Conservation (phyloP, 768 basidiomycete species). For the Termitomyces sp. region DNA sequence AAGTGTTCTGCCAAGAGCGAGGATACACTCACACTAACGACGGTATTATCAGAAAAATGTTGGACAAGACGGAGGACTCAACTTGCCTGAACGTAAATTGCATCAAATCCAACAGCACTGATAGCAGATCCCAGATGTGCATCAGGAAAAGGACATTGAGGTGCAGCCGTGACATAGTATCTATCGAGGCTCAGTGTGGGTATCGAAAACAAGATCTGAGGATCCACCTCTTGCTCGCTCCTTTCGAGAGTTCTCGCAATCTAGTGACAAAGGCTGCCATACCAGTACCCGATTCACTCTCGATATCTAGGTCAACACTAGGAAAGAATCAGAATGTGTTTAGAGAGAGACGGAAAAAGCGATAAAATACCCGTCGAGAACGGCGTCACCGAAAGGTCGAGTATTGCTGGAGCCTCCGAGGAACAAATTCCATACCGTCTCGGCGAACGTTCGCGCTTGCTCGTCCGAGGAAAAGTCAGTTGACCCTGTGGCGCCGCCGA, state of each 20-base stretch:
- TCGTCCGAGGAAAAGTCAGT: slow-evolving; percentile 54
- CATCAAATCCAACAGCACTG: slow-evolving; percentile 62
- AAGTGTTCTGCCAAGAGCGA: not conserved
- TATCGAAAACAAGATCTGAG: not conserved
- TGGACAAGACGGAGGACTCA: not conserved
- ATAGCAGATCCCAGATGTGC: slow-evolving; percentile 54
- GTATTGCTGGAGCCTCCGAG: slow-evolving; percentile 53
- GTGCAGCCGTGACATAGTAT: slow-evolving; percentile 64
- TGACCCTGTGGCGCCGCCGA: slow-evolving; percentile 60
- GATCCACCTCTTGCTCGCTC: slow-evolving; percentile 48
- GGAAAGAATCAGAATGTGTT: not conserved
- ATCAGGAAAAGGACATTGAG: slow-evolving; percentile 70
- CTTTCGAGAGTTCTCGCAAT: slow-evolving; percentile 45
- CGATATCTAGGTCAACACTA: slow-evolving; percentile 70
- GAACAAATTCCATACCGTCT: slow-evolving; percentile 71
- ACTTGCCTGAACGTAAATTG: slow-evolving; percentile 47
- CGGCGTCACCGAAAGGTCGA: slow-evolving; percentile 67
- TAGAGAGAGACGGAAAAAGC: not conserved
- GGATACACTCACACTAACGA: slow-evolving; percentile 9
- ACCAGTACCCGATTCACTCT: slow-evolving; percentile 49
- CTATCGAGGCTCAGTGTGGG: slow-evolving; percentile 21
- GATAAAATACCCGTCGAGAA: slow-evolving; percentile 62
- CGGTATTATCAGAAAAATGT: not conserved
- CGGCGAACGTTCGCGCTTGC: slow-evolving; percentile 55
- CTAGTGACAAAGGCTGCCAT: slow-evolving; percentile 52